A percentile compares a stretch with the other conserved stretches of the same genome.
phyloP scores from a whole-genome alignment of 2,329 filamentous ascomycete species.

The Talaromyces sp. region DNA sequence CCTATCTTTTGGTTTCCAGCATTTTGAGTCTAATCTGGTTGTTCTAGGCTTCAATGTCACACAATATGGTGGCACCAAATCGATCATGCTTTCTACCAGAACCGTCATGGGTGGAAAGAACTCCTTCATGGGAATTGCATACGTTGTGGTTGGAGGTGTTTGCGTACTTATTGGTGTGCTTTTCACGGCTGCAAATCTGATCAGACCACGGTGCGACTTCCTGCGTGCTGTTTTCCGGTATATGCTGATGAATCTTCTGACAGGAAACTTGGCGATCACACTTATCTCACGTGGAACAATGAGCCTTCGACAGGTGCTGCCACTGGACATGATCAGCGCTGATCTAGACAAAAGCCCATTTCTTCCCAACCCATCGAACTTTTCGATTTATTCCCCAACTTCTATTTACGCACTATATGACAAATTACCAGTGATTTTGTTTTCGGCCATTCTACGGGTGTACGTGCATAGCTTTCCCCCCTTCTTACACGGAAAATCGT shows the following conservation, averaged over 20 bases:
- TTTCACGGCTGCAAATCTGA: constrained; percentile 85
- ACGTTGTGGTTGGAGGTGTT: constrained; percentile 87
- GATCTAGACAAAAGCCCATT: neutral
- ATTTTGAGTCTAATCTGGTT: neutral
- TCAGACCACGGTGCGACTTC: constrained; percentile 70
- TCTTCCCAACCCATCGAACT: neutral
- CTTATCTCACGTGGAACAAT: constrained; percentile 93
- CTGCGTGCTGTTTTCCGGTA: neutral
- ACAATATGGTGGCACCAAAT: constrained; percentile 80
- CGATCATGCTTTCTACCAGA: constrained; percentile 80
- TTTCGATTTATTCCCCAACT: neutral
- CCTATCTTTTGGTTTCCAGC: neutral
- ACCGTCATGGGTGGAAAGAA: constrained; percentile 95
- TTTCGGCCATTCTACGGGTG: constrained; percentile 8
- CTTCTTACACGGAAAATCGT: neutral
- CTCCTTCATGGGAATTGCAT: constrained; percentile 92
- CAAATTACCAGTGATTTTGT: neutral
- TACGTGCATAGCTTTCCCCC: constrained; percentile 13
- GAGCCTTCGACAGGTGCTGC: constrained; percentile 57
- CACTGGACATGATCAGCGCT: constrained; percentile 54
- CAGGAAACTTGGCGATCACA: constrained; percentile 98
- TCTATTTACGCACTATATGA: neutral
- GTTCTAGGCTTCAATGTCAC: constrained; percentile 71
- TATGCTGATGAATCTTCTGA: neutral
- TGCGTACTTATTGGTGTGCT: constrained; percentile 84